phyloP scores from a whole-genome alignment of 192 early-diverging fungal species.

The Entomortierella chlamydospora region DNA sequence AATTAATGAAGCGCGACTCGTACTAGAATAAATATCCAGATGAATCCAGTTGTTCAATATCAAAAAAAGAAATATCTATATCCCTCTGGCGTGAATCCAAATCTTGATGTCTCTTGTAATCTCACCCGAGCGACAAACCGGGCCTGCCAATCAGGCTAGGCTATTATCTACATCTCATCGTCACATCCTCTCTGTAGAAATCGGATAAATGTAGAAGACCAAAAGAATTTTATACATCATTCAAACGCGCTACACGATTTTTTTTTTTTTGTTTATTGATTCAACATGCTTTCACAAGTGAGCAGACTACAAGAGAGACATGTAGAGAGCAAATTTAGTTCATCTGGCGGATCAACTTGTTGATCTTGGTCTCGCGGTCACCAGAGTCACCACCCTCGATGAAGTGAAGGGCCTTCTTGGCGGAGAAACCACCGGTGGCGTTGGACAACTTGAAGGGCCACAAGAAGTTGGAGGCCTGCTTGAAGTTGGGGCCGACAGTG shows the following conservation, averaged over 20 bases:
- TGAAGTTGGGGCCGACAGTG: constrained; percentile 98
- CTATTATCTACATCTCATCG: too few relatives aligned
- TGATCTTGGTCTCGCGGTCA: constrained; percentile 97
- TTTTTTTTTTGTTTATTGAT: constrained; percentile 20
- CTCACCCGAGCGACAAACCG: constrained; percentile 13
- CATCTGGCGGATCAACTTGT: constrained; percentile 88
- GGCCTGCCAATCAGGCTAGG: not conserved
- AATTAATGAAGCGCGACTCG: too few relatives aligned
- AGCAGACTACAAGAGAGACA: constrained; percentile 23
- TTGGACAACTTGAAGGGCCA: constrained; percentile 99
- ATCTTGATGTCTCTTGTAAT: constrained; percentile 46
- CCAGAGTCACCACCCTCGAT: constrained; percentile 98
- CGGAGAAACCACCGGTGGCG: constrained; percentile 95
- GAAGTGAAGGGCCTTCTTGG: constrained; percentile 96
- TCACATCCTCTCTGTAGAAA: too few relatives aligned
- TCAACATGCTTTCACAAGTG: constrained; percentile 28
- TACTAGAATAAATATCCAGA: too few relatives aligned
- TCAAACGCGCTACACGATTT: not conserved
- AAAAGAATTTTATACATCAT: too few relatives aligned
- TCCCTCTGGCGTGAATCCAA: constrained; percentile 32
- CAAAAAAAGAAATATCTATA: too few relatives aligned
- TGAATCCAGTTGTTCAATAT: not conserved
- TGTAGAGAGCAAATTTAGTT: constrained; percentile 22
- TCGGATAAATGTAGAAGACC: not conserved
- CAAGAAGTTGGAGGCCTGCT: constrained; percentile 97